Base-by-base conservation (phyloP, 169 alveolate genomes). In the Plasmodium blacklocki region DNA sequence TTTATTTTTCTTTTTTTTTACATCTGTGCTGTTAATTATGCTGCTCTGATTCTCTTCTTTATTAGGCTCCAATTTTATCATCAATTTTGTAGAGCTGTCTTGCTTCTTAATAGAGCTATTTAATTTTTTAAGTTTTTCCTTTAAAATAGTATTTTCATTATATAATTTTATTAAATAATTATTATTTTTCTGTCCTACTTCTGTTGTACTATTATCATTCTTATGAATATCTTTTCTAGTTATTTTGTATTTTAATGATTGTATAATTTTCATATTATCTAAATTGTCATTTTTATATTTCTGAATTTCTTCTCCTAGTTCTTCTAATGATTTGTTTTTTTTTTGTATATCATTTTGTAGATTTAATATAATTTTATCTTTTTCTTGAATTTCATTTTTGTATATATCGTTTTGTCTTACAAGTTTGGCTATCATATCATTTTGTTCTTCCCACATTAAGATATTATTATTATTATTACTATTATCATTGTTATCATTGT, bases 121-220 rank as follows among this genome's bases (percentile, higher is more conserved):
- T 19, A 78, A 67, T 52, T 66, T 78, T 78, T 78, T 78, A 26
- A 78, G 64, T 78, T 54, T 78, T 66, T 78, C 89, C 50, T 66
- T 78, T 78, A 78, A 64, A 50, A 78, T 64, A 64, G 66, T 78
- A 50, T 78, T 78, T 78, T 78, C 89, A 50, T 78, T 78, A 52
- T 78, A 78, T 71, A 78, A 45, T 64, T 78, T 78, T 49, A 64
- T 78, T 50, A 78, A 19, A 66, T 78, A 78, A 78, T 78, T 66
- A 78, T 52, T 58, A 78, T 78, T 78, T 54, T 78, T 78, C 14
- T 59, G 43, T 45, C 54, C 23, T 21, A 23, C 71, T 5, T 78
- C 78, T 54, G 50, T 39, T 3, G 18, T 71, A 74, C 18, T 60
- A 45, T 54, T 26, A 26, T 78, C 89, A 32, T 63, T 64, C 59